phyloP scores from a whole-genome alignment of 1,284 basidiomycete species.

The Meira nashicola region DNA sequence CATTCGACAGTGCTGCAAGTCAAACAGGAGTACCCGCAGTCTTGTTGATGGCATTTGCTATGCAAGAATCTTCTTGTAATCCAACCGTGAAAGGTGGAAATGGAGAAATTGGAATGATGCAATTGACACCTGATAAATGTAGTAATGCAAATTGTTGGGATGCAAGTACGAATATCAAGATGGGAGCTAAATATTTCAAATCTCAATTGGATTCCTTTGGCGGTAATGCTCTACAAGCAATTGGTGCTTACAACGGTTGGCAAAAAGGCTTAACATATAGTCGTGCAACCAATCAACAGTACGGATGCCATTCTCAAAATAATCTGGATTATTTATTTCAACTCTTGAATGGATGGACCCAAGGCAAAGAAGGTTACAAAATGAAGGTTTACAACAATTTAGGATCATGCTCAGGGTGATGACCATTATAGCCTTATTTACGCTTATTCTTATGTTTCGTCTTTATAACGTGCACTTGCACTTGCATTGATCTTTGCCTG shows the following conservation, averaged over 20 bases:
- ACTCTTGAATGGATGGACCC: constrained; percentile 38
- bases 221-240: constrained; percentile 26
- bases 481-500: too few relatives aligned
- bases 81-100: constrained; percentile 30
- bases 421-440: too few relatives aligned
- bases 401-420: neutral
- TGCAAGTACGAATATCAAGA: constrained; percentile 28
- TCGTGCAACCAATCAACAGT: constrained; percentile 19
- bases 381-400: neutral
- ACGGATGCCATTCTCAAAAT: constrained; percentile 33
- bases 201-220: constrained; percentile 20
- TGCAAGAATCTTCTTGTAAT: constrained; percentile 44
- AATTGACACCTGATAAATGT: constrained; percentile 44
- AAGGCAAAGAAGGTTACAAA: constrained; percentile 21
- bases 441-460: too few relatives aligned
- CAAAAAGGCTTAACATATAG: constrained; percentile 21
- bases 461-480: too few relatives aligned
- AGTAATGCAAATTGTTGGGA: constrained; percentile 29
- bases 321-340: constrained; percentile 42
- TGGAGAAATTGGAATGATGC: constrained; percentile 43
- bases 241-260: constrained; percentile 45
- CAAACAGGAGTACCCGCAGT: constrained; percentile 27
- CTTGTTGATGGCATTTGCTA: constrained; percentile 39
- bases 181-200: constrained; percentile 40
- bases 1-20: constrained; percentile 29